phyloP scores from a whole-genome alignment of 1,284 basidiomycete species.

The Leccinum olivaceoglutinosum region DNA sequence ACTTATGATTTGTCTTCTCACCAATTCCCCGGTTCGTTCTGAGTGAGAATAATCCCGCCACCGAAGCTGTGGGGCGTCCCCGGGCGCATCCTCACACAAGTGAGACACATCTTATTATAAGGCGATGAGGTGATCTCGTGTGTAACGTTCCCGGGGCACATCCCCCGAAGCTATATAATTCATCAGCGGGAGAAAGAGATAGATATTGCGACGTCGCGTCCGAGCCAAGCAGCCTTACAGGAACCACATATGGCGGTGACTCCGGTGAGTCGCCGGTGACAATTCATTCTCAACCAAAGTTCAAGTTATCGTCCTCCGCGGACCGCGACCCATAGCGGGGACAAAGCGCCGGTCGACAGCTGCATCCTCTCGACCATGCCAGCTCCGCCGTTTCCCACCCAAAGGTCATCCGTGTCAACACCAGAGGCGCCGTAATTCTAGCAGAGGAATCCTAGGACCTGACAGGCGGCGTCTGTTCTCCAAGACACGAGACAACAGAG shows the following conservation, averaged over 20 bases:
- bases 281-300: slow-evolving; percentile 3
- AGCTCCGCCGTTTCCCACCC: slow-evolving; percentile 50
- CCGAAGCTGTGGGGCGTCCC: slow-evolving; percentile 2
- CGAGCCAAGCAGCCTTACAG: not conserved
- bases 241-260: slow-evolving; percentile 16
- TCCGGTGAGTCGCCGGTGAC: slow-evolving; percentile 18
- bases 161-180: not conserved
- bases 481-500: slow-evolving; percentile 87
- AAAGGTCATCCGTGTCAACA: slow-evolving; percentile 80
- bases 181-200: not conserved
- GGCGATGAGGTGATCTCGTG: not conserved
- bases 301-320: not conserved
- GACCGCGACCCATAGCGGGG: slow-evolving; percentile 8
- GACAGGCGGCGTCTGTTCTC: not conserved
- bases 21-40: not conserved
- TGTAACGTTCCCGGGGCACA: slow-evolving; percentile 4
- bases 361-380: slow-evolving; percentile 27
- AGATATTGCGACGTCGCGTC: not conserved
- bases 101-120: not conserved
- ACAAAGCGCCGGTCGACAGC: slow-evolving; percentile 15
- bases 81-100: not conserved
- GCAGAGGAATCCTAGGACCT: slow-evolving; percentile 76
- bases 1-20: not conserved
- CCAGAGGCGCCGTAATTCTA: slow-evolving; percentile 83
- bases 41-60: not conserved